Conservation (phyloP, 768 basidiomycete species). For the Daedalea quercina region DNA sequence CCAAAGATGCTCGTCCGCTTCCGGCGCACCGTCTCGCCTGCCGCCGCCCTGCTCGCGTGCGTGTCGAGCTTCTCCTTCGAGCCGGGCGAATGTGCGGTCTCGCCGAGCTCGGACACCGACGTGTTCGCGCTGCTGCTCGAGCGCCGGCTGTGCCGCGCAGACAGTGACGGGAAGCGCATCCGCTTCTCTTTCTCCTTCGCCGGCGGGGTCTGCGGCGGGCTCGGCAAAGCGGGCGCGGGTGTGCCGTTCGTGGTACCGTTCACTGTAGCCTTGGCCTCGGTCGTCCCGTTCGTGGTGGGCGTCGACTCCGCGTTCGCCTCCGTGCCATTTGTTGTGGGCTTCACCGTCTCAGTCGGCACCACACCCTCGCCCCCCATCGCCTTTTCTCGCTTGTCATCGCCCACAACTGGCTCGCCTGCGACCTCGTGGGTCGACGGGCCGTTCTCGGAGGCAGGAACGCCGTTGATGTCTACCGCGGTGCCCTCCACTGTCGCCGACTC, state of each 20-base stretch:
- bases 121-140: slow-evolving; percentile 12
- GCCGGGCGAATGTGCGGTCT: slow-evolving; percentile 2
- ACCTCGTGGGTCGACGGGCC: slow-evolving; percentile 9
- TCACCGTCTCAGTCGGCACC: background rate
- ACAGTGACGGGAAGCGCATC: slow-evolving; percentile 24
- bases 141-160: slow-evolving; percentile 13
- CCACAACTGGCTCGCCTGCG: background rate
- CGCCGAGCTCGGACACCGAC: slow-evolving; percentile 8
- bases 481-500: background rate
- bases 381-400: background rate
- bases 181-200: slow-evolving; percentile 16
- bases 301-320: slow-evolving; percentile 3
- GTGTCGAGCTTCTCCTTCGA: background rate
- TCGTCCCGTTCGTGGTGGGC: slow-evolving; percentile 3
- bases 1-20: slow-evolving; percentile 25
- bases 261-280: background rate
- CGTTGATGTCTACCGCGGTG: background rate
- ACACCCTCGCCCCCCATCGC: background rate
- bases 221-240: slow-evolving; percentile 6
- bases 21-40: slow-evolving; percentile 12
- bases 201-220: slow-evolving; percentile 6
- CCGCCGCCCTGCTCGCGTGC: slow-evolving; percentile 3
- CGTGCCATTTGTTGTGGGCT: slow-evolving; percentile 9
- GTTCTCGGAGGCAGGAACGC: background rate
- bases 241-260: slow-evolving; percentile 4